Evolutionary conservation across 768 basidiomycete genomes (phyloP).

Genomic region (Russula sp.): DNA sequence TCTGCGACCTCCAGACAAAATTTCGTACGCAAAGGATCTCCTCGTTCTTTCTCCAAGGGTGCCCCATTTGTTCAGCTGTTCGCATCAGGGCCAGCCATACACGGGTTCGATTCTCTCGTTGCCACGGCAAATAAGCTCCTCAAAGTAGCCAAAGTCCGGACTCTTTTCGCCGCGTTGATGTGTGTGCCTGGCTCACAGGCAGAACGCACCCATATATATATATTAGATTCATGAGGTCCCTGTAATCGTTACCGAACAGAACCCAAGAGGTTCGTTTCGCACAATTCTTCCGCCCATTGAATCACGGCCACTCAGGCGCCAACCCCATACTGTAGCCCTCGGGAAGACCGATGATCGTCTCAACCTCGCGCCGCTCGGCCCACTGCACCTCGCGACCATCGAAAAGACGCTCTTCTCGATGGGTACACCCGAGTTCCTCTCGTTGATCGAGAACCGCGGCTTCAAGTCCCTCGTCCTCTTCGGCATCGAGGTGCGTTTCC

Average conservation of each 20-base stretch:
- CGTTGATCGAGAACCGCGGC: conserved; percentile 39
- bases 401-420: conserved; percentile 85
- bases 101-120: conserved; percentile 66
- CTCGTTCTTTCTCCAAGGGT: not conserved
- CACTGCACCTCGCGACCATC: conserved; percentile 51
- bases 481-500: conserved; percentile 71
- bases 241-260: conserved; percentile 81
- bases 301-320: conserved; percentile 58
- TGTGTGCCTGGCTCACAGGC: not conserved
- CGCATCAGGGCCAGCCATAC: conserved; percentile 43
- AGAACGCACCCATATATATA: not conserved
- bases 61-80: no score
- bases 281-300: not conserved
- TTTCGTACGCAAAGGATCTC: conserved; percentile 44
- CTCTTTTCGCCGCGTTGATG: not conserved
- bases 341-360: conserved; percentile 18
- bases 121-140: conserved; percentile 69
- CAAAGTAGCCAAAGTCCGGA: conserved; percentile 57
- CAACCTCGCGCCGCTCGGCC: conserved; percentile 35
- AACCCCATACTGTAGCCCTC: conserved; percentile 41
- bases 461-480: conserved; percentile 64
- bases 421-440: conserved; percentile 60
- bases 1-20: conserved; percentile 78
- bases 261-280: conserved; percentile 53
- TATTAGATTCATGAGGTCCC: conserved; percentile 54